Conservation (phyloP, 2,329 filamentous ascomycete genomes). For the Blastomyces silverae region DNA sequence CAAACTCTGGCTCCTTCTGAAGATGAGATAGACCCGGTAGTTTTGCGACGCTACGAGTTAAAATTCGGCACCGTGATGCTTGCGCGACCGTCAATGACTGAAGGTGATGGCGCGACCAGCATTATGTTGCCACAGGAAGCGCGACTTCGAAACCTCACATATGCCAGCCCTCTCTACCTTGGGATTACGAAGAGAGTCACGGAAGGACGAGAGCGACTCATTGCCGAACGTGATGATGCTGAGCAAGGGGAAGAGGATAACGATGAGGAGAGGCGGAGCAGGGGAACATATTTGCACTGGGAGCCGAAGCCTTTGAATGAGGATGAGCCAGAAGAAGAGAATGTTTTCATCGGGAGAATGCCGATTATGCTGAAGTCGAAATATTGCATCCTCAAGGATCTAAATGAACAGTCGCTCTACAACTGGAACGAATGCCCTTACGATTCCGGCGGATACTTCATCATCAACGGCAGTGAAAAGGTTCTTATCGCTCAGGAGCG, state of each 20-base stretch:
- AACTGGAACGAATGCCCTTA: constrained; percentile 94
- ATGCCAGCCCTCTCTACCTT: constrained; percentile 84
- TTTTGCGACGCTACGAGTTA: constrained; percentile 87
- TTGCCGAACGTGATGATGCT: constrained; percentile 60
- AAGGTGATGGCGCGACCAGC: constrained; percentile 81
- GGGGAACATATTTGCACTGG: constrained; percentile 43
- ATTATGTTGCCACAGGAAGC: constrained; percentile 91
- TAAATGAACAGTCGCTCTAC: constrained; percentile 80
- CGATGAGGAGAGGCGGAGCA: constrained; percentile 44
- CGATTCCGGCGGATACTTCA: constrained; percentile 96
- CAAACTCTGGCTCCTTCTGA: constrained; percentile 74
- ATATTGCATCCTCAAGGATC: constrained; percentile 80
- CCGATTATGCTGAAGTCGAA: constrained; percentile 98
- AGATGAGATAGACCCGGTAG: constrained; percentile 66
- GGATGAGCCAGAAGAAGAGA: constrained; percentile 57
- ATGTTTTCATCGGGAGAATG: constrained; percentile 88
- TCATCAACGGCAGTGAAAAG: constrained; percentile 99
- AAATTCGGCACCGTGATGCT: constrained; percentile 88
- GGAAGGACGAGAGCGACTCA: constrained; percentile 68
- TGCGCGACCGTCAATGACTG: constrained; percentile 81
- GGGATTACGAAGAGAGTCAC: constrained; percentile 80
- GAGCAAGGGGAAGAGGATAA: constrained; percentile 45
- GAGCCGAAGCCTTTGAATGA: constrained; percentile 41
- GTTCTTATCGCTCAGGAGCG: constrained; percentile 96
- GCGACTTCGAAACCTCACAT: constrained; percentile 89